Evolutionary conservation across 2,329 filamentous ascomycete genomes (phyloP).

Genomic region (Verruconis gallopava): DNA sequence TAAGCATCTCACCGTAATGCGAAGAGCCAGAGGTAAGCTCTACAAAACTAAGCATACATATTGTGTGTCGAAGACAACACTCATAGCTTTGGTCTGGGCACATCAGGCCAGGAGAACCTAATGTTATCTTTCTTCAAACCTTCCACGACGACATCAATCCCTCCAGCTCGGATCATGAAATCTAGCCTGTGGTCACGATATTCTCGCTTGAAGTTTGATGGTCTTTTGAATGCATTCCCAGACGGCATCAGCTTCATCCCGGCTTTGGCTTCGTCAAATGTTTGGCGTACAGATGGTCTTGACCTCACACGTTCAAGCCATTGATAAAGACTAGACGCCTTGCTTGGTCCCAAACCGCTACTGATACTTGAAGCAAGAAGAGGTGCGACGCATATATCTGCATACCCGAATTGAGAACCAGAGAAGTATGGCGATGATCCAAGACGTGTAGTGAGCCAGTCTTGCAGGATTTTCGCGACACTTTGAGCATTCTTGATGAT

Average conservation of each 20-base stretch:
- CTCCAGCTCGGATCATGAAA: not conserved
- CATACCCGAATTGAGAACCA: not conserved
- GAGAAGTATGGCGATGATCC: not conserved
- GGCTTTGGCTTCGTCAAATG: not conserved
- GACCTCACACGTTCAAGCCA: not conserved
- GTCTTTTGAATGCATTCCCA: not conserved
- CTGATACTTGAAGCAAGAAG: not conserved
- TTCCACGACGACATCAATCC: not conserved
- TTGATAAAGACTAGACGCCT: not conserved
- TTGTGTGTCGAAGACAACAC: too few relatives aligned
- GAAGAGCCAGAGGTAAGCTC: too few relatives aligned
- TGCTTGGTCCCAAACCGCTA: not conserved
- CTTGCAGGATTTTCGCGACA: not conserved
- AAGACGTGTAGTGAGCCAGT: not conserved
- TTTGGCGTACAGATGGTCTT: not conserved
- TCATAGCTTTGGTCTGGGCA: not conserved
- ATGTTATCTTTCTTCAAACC: not conserved
- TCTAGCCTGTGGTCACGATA: not conserved
- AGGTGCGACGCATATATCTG: not conserved
- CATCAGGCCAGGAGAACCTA: not conserved
- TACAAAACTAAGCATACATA: too few relatives aligned
- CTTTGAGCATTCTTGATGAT: not conserved
- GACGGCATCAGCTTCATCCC: not conserved
- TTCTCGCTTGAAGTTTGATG: not conserved
- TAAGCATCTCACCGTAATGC: too few relatives aligned